These are phyloP conservation scores for Serpula lacrymans DNA, from an alignment of 768 basidiomycete species.

Conservation along the genomic window DNA sequence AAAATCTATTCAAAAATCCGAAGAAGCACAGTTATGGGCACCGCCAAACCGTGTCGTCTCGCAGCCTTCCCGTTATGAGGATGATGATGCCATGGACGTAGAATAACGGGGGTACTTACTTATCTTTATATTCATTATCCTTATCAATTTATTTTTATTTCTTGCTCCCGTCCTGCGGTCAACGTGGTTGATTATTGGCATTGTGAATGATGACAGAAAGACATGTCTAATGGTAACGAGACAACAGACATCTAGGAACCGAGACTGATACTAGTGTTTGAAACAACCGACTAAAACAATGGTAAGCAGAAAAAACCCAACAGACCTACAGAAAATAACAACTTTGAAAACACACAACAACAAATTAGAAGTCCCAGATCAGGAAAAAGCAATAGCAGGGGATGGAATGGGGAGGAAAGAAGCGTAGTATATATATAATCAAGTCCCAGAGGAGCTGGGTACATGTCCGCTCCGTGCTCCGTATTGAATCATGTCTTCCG, in stretches of 20 bases:
- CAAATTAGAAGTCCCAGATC: no score
- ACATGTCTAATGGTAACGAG: constrained; percentile 21
- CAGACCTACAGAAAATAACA: constrained; percentile 7
- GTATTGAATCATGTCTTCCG: constrained; percentile 50
- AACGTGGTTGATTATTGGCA: constrained; percentile 9
- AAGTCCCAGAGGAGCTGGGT: neutral
- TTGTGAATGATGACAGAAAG: constrained; percentile 10
- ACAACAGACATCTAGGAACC: constrained; percentile 19
- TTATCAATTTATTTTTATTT: neutral
- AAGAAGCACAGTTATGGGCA: constrained; percentile 10
- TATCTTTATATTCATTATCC: constrained; percentile 12
- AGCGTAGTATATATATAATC: neutral
- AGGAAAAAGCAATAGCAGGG: no score
- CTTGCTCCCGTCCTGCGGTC: constrained; percentile 8
- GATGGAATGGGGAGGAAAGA: no score
- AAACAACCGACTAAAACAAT: constrained; percentile 18
- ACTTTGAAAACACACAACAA: no score
- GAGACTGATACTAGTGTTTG: constrained; percentile 5
- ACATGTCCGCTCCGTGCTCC: constrained; percentile 31
- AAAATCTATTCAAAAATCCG: neutral
- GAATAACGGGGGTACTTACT: constrained; percentile 27
- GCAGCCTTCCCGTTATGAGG: constrained; percentile 1
- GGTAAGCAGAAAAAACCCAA: constrained; percentile 1
- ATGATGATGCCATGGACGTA: constrained; percentile 54
- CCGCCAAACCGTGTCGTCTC: constrained; percentile 6